Evolutionary conservation across 441 rosid species (phyloP), one percentile per base, ranked within the genome.

Genomic region (Populus hybrid): DNA sequence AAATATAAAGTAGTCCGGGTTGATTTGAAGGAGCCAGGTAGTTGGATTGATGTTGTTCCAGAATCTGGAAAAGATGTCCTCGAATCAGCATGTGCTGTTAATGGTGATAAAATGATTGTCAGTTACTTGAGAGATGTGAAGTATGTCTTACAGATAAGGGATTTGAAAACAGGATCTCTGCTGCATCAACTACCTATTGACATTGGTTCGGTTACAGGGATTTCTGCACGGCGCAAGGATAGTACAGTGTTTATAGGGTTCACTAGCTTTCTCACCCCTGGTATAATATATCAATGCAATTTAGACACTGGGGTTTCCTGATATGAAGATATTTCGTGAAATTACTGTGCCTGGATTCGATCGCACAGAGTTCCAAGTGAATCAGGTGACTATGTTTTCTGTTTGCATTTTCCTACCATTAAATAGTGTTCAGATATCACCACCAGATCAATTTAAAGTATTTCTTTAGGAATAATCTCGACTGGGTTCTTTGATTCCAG

Each of bases 111-210:
- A 83, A 81, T 97, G 85, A 89, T 94, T 36, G 78, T 88, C 34
- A 87, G 93, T 81, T 94, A 97, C 88, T 84, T 97, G 86, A 93
- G 98, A 76, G 99, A 94, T 79, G 98, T 93, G 75, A 93, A 93
- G 87, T 83, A 88, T 79, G 89, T 87, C 73, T 61, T 96, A 79
- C 97, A 96, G 82, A 85, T 93, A 75, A 89, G 97, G 86, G 97
- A 97, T 81, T 83, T 97, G 82, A 80, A 85, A 75, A 87, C 94
- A 69, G 98, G 98, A 73, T 87, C 91, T 38, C 75, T 93, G 79
- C 85, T 91, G 84, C 97, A 93, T 83, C 90, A 88, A 9, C 84
- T 97, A 74, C 93, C 91, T 36, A 70, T 97, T 64, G 98, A 30
- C 32, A 30, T 30, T 30, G 32, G 32, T 30, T 30, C 32, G 32